These are phyloP conservation scores for Neopestalotiopsis clavispora DNA, from an alignment of 2,329 filamentous ascomycete species.

Conservation along the genomic window DNA sequence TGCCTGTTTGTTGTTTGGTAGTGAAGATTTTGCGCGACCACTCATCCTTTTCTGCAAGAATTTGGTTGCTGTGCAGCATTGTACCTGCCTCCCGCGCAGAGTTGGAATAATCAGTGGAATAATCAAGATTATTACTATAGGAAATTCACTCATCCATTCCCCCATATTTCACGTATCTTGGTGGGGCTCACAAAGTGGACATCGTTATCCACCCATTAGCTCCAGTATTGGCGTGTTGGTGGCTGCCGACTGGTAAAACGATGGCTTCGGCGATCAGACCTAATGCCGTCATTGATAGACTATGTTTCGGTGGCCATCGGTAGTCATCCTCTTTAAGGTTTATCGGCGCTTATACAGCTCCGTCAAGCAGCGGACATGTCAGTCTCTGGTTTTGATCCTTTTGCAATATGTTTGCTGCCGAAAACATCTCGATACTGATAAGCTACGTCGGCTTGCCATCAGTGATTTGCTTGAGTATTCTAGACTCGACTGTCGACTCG, in stretches of 20 bases:
- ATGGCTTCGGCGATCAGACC: not conserved
- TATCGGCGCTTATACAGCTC: not conserved
- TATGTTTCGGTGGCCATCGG: not conserved
- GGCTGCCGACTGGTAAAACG: not conserved
- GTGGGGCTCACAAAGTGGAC: not conserved
- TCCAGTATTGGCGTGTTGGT: not conserved
- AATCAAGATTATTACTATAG: not conserved
- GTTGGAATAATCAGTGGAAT: not conserved
- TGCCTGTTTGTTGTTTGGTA: not conserved
- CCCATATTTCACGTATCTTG: not conserved
- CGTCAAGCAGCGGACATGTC: not conserved
- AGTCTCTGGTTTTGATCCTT: not conserved
- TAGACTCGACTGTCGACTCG: no score
- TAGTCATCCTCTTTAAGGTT: not conserved
- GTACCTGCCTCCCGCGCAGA: not conserved
- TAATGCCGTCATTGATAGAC: constrained; percentile 2
- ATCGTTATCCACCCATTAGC: not conserved
- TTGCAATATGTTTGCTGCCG: not conserved
- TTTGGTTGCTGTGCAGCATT: not conserved
- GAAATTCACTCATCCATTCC: not conserved
- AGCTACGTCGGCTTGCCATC: no score
- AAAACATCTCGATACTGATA: no score
- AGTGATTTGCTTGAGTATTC: no score
- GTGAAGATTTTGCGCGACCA: not conserved
- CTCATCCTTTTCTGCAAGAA: not conserved